These are phyloP conservation scores for Eimeria sp. DNA, from an alignment of 169 alveolate species.

Conservation along the genomic window DNA sequence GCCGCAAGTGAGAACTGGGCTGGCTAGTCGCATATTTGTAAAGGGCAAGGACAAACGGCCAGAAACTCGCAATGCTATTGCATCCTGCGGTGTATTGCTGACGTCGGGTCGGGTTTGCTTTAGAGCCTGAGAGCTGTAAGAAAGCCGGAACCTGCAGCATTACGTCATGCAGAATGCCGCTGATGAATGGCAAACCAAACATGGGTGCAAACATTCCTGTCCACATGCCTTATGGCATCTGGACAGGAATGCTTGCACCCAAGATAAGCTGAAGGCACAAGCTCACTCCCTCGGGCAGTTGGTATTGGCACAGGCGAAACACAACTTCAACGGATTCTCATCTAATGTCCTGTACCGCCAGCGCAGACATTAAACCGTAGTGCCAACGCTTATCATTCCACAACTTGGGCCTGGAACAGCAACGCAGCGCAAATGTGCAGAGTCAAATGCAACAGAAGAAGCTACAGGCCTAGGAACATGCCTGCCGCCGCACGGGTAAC, in stretches of 20 bases:
- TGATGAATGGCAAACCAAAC: neutral
- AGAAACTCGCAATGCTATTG: neutral
- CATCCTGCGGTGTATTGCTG: neutral
- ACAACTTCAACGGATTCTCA: neutral
- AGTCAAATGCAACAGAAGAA: neutral
- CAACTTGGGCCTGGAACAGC: neutral
- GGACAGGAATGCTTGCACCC: too few relatives aligned
- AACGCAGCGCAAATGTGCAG: neutral
- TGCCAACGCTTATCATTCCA: neutral
- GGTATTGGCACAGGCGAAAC: neutral
- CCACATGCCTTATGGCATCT: neutral
- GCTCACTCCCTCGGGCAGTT: neutral
- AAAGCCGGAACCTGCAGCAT: neutral
- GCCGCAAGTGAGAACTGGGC: neutral
- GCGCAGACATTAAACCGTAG: neutral
- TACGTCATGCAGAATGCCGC: neutral
- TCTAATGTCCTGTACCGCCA: neutral
- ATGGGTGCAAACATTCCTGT: neutral
- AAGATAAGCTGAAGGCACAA: neutral
- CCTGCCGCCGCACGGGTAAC: too few relatives aligned
- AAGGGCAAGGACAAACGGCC: neutral
- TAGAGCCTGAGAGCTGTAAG: neutral
- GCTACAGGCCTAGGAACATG: neutral
- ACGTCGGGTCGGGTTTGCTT: neutral
- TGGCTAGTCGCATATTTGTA: neutral